A percentile compares a stretch with the other conserved stretches of the same genome.
Evolutionary conservation across 2,329 filamentous ascomycete species (phyloP).

Genomic region (Botrytis hyacinthi): DNA sequence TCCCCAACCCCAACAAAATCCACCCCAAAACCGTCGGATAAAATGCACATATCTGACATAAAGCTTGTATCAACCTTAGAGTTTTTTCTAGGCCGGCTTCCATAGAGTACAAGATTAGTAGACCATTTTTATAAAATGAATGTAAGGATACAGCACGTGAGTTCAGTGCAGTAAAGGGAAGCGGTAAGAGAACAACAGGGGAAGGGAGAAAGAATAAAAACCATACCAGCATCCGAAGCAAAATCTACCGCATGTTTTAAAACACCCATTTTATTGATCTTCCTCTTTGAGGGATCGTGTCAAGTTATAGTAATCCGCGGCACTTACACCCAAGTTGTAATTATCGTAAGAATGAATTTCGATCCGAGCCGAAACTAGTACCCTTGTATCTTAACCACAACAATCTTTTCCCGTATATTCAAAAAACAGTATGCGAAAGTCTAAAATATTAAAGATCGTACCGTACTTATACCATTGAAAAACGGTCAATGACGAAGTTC

Average conservation of each 20-base stretch:
- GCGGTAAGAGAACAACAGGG: not conserved
- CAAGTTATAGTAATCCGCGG: not conserved
- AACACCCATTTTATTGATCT: not conserved
- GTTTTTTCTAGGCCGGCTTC: conserved; percentile 60
- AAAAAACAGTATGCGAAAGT: not conserved
- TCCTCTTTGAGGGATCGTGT: not conserved
- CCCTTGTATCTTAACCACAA: not conserved
- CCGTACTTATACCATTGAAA: not conserved
- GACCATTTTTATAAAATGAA: no score
- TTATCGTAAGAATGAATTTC: not conserved
- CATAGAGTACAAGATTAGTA: not conserved
- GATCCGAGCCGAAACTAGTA: not conserved
- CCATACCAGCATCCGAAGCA: conserved; percentile 32
- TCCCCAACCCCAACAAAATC: not conserved
- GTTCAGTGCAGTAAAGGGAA: not conserved
- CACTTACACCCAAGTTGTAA: not conserved
- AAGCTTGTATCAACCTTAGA: conserved; percentile 56
- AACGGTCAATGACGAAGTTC: not conserved
- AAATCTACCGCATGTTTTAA: conserved; percentile 31
- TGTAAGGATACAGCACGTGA: not conserved
- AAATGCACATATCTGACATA: conserved; percentile 48
- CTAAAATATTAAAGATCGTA: not conserved
- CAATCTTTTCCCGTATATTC: not conserved
- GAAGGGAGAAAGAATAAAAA: no score
- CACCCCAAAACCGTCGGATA: conserved; percentile 38